Conservation (phyloP, 169 alveolate species). For the Cryptosporidium sp. region DNA sequence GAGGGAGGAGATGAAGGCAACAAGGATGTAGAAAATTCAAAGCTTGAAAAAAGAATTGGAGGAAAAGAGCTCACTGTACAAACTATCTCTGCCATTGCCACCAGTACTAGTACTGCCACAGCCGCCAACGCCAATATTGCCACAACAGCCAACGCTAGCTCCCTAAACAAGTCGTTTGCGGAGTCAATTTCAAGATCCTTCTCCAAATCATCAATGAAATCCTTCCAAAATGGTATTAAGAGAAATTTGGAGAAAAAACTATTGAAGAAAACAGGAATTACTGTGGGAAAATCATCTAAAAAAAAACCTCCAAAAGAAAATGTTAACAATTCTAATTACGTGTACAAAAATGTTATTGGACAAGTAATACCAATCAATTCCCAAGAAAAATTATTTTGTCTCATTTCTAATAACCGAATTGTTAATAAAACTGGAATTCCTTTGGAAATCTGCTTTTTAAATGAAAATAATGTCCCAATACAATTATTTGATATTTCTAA, state of each 20-base stretch:
- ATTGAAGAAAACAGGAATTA: neutral
- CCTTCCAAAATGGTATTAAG: conserved; percentile 44
- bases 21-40: too few relatives aligned
- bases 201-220: conserved; percentile 39
- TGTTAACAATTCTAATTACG: neutral
- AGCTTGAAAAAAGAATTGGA: too few relatives aligned
- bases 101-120: too few relatives aligned
- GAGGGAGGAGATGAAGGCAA: too few relatives aligned
- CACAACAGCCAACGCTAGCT: neutral
- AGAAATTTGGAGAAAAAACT: conserved; percentile 26
- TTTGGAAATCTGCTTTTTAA: conserved; percentile 48
- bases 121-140: too few relatives aligned
- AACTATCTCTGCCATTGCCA: too few relatives aligned
- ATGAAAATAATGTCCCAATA: conserved; percentile 52
- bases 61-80: too few relatives aligned
- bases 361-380: conserved; percentile 27
- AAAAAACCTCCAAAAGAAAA: neutral
- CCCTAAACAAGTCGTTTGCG: conserved; percentile 10
- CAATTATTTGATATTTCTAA: conserved; percentile 61
- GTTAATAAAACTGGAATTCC: conserved; percentile 60
- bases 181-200: conserved; percentile 38
- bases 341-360: conserved; percentile 22
- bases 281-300: neutral
- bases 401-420: conserved; percentile 39
- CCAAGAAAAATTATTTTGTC: conserved; percentile 29